These are phyloP conservation scores for Hygrophorus pudorinus DNA, from an alignment of 768 basidiomycete species.

Conservation along the genomic window DNA sequence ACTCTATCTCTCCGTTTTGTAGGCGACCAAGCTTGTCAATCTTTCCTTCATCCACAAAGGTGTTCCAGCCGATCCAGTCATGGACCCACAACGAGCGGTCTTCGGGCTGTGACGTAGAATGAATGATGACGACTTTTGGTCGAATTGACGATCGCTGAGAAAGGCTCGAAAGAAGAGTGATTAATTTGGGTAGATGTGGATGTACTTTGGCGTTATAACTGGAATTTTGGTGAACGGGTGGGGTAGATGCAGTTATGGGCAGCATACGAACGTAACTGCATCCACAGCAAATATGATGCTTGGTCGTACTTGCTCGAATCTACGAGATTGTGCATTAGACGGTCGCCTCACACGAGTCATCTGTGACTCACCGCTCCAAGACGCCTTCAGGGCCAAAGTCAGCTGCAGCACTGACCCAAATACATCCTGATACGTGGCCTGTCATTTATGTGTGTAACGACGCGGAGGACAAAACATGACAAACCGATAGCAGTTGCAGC, in stretches of 20 bases:
- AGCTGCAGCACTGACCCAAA: slow-evolving; percentile 76
- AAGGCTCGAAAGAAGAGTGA: slow-evolving; percentile 46
- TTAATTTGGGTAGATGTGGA: slow-evolving; percentile 53
- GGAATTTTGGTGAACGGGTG: slow-evolving; percentile 9
- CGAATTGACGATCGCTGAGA: slow-evolving; percentile 22
- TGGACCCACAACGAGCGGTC: slow-evolving; percentile 29
- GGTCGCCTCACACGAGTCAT: too few species aligned
- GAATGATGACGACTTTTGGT: slow-evolving; percentile 50
- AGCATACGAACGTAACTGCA: slow-evolving; percentile 53
- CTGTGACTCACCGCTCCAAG: slow-evolving; percentile 53
- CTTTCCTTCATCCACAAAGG: slow-evolving; percentile 39
- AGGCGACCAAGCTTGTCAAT: slow-evolving; percentile 37
- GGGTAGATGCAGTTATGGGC: slow-evolving; percentile 1
- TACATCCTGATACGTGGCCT: slow-evolving; percentile 34
- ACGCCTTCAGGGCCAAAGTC: slow-evolving; percentile 79
- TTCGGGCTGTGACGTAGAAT: slow-evolving; percentile 27
- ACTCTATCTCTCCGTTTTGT: slow-evolving; percentile 52
- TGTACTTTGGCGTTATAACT: slow-evolving; percentile 70
- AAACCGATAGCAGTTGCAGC: slow-evolving; percentile 58
- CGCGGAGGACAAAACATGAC: neutral
- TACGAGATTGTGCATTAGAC: slow-evolving; percentile 15
- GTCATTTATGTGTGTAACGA: neutral
- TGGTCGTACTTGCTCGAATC: slow-evolving; percentile 73
- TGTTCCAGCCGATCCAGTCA: slow-evolving; percentile 46
- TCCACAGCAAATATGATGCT: slow-evolving; percentile 66